Conservation (phyloP, 2,329 filamentous ascomycete species). For the Cytospora mali region DNA sequence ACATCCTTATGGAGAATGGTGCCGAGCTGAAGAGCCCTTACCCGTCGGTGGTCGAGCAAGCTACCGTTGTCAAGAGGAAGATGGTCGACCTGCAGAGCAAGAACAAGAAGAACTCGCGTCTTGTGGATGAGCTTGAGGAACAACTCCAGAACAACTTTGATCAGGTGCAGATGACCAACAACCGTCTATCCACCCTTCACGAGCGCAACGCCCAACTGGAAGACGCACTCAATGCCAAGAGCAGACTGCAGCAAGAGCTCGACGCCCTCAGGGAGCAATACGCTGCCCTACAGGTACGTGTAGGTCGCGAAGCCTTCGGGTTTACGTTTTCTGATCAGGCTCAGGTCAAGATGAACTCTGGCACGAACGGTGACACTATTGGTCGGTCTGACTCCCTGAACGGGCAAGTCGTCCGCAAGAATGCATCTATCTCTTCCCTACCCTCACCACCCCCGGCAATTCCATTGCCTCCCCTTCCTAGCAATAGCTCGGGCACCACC, state of each 20-base stretch:
- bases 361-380: conserved; percentile 33
- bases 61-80: conserved; percentile 66
- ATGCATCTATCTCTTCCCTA: conserved; percentile 76
- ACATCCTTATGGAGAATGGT: conserved; percentile 55
- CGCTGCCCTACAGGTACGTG: conserved; percentile 72
- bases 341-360: conserved; percentile 56
- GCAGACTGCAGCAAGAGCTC: conserved; percentile 67
- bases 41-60: conserved; percentile 55
- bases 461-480: conserved; percentile 88
- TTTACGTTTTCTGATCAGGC: conserved; percentile 33
- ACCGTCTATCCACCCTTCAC: conserved; percentile 81
- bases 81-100: conserved; percentile 62
- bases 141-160: conserved; percentile 95
- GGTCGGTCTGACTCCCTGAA: conserved; percentile 62
- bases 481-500: conserved; percentile 39
- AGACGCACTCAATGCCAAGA: conserved; percentile 70
- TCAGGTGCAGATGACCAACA: conserved; percentile 81
- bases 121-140: conserved; percentile 95
- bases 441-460: conserved; percentile 95
- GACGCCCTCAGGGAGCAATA: conserved; percentile 71
- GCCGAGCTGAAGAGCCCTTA: conserved; percentile 47
- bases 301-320: not conserved
- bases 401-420: conserved; percentile 82
- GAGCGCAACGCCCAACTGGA: conserved; percentile 77
- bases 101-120: conserved; percentile 87